phyloP scores from a whole-genome alignment of 371 early-diverging fungal genomes.

The Mucor ambiguus region DNA sequence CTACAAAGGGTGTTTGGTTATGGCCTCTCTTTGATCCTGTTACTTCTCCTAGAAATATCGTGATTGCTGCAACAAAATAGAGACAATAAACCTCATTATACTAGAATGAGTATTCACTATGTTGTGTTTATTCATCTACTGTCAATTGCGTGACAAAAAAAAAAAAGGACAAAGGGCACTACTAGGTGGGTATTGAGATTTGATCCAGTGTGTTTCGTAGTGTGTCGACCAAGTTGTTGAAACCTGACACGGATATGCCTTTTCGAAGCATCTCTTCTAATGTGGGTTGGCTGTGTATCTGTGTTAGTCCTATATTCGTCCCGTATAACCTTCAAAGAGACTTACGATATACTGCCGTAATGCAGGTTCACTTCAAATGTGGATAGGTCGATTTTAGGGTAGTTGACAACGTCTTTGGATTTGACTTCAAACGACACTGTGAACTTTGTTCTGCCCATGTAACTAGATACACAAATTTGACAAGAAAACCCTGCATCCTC shows the following conservation, averaged over 20 bases:
- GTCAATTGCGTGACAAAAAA: too few species aligned
- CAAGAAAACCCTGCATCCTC: constrained; percentile 10
- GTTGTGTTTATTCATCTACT: neutral
- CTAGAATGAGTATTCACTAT: too few species aligned
- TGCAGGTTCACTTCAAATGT: neutral
- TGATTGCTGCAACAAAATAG: constrained; percentile 47
- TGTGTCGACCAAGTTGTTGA: constrained; percentile 1
- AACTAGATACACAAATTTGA: constrained; percentile 2
- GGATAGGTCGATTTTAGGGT: constrained; percentile 3
- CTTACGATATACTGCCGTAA: constrained; percentile 12
- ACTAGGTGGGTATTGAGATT: constrained; percentile 12
- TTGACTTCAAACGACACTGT: constrained; percentile 2
- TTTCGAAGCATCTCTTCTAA: neutral
- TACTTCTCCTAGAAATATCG: constrained; percentile 48
- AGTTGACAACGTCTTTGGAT: constrained; percentile 2
- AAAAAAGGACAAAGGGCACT: neutral
- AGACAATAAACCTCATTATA: neutral
- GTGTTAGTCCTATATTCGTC: neutral
- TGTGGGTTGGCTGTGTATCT: neutral
- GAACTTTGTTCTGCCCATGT: constrained; percentile 8
- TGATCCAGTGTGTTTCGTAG: constrained; percentile 8
- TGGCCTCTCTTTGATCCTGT: constrained; percentile 52
- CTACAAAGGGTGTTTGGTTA: constrained; percentile 42
- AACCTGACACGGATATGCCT: neutral
- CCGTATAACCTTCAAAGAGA: neutral